Evolutionary conservation across 441 rosid genomes (phyloP).

Genomic region (Populus hybrid): DNA sequence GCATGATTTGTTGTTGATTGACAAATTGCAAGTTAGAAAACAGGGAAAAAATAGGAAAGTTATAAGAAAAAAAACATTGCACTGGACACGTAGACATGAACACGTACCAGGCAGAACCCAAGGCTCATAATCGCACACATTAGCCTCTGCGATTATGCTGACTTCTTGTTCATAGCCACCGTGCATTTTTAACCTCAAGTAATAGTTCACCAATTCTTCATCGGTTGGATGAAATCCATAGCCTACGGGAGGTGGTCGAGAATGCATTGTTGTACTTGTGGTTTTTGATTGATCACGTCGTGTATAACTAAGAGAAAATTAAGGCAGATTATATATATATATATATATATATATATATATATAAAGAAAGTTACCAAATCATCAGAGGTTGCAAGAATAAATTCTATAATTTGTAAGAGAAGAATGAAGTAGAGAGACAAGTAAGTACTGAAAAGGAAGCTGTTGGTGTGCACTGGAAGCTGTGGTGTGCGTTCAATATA

Average conservation of each 20-base stretch:
- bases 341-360: no score
- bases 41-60: constrained; percentile 1
- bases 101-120: constrained; percentile 44
- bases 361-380: no score
- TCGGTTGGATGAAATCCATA: constrained; percentile 49
- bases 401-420: neutral
- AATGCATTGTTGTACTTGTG: neutral
- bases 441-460: neutral
- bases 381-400: no score
- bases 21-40: neutral
- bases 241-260: constrained; percentile 12
- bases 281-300: neutral
- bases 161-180: constrained; percentile 28
- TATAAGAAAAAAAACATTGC: constrained; percentile 23
- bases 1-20: neutral
- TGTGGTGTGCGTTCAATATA: neutral
- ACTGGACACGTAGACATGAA: neutral
- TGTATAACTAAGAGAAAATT: no score
- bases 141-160: constrained; percentile 29
- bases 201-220: constrained; percentile 38
- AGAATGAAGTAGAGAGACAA: neutral
- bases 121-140: constrained; percentile 49
- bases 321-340: no score
- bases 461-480: neutral
- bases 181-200: constrained; percentile 30